phyloP scores from a whole-genome alignment of 495 filamentous ascomycete genomes.

The Penicillium antarcticum region DNA sequence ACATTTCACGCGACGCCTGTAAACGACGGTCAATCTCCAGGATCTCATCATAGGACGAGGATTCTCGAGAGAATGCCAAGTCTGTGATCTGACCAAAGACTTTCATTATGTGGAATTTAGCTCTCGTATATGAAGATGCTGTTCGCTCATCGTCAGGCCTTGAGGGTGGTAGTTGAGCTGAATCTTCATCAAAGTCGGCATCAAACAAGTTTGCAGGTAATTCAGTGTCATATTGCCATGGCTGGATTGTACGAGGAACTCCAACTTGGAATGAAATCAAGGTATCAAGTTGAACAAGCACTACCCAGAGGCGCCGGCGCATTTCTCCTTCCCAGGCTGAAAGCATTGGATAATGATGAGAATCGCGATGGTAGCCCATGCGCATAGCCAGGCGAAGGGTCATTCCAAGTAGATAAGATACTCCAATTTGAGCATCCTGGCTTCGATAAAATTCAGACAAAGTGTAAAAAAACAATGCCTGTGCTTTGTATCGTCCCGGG shows the following conservation, averaged over 20 bases:
- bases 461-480: constrained; percentile 38
- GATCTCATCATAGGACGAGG: constrained; percentile 72
- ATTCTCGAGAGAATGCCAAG: constrained; percentile 35
- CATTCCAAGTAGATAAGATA: constrained; percentile 37
- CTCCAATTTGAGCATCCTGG: constrained; percentile 33
- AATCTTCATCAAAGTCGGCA: constrained; percentile 39
- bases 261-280: constrained; percentile 46
- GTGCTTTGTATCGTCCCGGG: constrained; percentile 31
- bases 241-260: constrained; percentile 40
- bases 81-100: constrained; percentile 47
- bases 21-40: constrained; percentile 71
- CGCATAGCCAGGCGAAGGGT: constrained; percentile 40
- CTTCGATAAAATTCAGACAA: constrained; percentile 35
- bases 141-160: constrained; percentile 38
- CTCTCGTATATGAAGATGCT: constrained; percentile 30
- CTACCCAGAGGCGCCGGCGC: constrained; percentile 40
- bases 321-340: constrained; percentile 43
- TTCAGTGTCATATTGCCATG: constrained; percentile 41
- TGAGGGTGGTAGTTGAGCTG: constrained; percentile 30
- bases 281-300: constrained; percentile 38
- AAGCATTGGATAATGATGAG: constrained; percentile 34
- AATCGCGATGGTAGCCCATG: constrained; percentile 47
- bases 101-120: constrained; percentile 39
- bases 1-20: constrained; percentile 59
- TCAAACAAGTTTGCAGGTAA: constrained; percentile 42